Base-by-base conservation (phyloP, 495 filamentous ascomycete species). In the Podospora pseudocomata region DNA sequence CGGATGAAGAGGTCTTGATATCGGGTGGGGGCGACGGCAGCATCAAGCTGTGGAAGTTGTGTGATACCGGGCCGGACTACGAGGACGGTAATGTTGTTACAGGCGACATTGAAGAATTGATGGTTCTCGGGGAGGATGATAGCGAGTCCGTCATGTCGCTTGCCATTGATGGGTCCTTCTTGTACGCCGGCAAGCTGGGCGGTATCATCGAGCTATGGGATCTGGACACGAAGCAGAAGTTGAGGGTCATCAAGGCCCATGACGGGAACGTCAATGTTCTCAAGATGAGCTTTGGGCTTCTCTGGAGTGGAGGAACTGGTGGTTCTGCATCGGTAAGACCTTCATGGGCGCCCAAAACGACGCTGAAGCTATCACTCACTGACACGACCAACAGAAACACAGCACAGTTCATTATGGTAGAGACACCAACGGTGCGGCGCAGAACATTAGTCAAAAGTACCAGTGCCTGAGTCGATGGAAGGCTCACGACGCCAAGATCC, bases 151-250 rank as follows among this genome's bases (percentile, higher is more conserved):
- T 99, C 3, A 83, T 96, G 67, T 92, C 91, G 2, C 84, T 99
- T 61, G 89, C 91, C 3, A 82, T 93, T 0, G 93, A 97, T 69
- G 93, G 92, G 0, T 91, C 92, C 0, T 90, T 99, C 68, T 85
- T 99, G 13, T 98, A 97, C 74, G 91, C 90, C 70, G 95, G 95
- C 67, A 87, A 93, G 64, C 85, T 92, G 0, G 87, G 89, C n/a
- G 95, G 95, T n/a, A 88, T 96, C 56, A 85, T 99, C 64, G 94
- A 97, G 75, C 88, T 98, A 18, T 99, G 95, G 95, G 96, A 99
- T 73, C 82, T 98, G 16, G 95, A 99, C 75, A 97, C 95, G 2
- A 87, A 89, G 68, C 95, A 99, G 80, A 89, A 95, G 62, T 83
- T 99, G 20, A 85, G 94, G 65, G 91, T 88, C 9, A 88, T 97